Evolutionary conservation across 1,284 basidiomycete genomes (phyloP).

Genomic region (Ceratobasidium sp.): DNA sequence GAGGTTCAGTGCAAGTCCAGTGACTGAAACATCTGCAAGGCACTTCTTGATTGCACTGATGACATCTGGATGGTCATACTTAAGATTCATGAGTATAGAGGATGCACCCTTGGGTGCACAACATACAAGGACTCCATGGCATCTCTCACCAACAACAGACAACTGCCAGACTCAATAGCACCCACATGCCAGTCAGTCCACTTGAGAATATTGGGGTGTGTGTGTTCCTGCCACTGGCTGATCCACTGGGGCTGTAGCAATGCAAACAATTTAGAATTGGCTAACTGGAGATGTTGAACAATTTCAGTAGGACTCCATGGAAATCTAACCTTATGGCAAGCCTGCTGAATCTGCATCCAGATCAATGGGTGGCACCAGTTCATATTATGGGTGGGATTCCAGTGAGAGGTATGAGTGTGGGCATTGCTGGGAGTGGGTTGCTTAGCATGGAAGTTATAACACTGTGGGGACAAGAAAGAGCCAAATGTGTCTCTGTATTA

Average conservation of each 20-base stretch:
- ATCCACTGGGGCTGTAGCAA: background rate
- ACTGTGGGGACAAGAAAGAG: too few species aligned
- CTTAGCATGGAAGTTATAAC: too few species aligned
- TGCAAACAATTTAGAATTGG: constrained; percentile 5
- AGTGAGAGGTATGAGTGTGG: too few species aligned
- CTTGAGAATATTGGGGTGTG: background rate
- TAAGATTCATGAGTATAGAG: background rate
- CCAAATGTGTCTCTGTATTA: too few species aligned
- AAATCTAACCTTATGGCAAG: background rate
- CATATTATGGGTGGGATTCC: too few species aligned
- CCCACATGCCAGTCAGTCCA: constrained; percentile 21
- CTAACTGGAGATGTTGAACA: background rate
- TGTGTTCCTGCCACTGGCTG: constrained; percentile 16
- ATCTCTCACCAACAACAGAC: background rate
- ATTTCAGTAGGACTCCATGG: constrained; percentile 14
- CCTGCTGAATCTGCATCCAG: constrained; percentile 11
- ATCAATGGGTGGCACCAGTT: constrained; percentile 21
- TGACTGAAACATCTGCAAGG: background rate
- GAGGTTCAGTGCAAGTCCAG: background rate
- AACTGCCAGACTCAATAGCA: background rate
- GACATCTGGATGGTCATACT: constrained; percentile 2
- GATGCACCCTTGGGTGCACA: background rate
- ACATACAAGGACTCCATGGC: constrained; percentile 7
- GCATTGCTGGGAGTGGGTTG: too few species aligned
- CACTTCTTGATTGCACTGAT: background rate